These are phyloP conservation scores for Flaveria brownii DNA, from an alignment of 129 eudicot species.

Conservation along the genomic window DNA sequence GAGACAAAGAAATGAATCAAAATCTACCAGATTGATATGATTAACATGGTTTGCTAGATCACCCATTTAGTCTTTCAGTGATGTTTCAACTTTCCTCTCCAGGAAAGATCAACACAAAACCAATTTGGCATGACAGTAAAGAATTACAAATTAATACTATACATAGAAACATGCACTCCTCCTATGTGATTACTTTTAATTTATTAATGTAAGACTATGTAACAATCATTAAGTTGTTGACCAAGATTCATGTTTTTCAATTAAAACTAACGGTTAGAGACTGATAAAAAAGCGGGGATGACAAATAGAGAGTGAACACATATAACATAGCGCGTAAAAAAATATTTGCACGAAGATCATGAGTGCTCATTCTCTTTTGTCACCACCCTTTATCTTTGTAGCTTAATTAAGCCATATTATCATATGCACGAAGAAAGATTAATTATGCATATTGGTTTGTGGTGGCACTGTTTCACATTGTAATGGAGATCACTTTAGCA, in stretches of 20 bases:
- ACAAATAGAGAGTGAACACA: slow-evolving; percentile 22
- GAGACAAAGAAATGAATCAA: not conserved
- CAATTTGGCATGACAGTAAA: not conserved
- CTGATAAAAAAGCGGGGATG: not conserved
- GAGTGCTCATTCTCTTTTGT: slow-evolving; percentile 22
- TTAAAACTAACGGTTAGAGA: not conserved
- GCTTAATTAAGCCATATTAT: not conserved
- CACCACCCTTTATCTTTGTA: slow-evolving; percentile 1
- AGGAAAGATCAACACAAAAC: not conserved
- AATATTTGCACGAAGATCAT: slow-evolving; percentile 14
- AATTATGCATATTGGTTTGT: not conserved
- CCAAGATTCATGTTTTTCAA: not conserved
- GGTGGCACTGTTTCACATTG: not conserved
- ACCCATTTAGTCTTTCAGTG: not conserved
- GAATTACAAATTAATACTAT: not conserved
- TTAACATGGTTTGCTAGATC: not conserved
- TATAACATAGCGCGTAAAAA: slow-evolving; percentile 5
- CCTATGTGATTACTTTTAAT: too few species aligned
- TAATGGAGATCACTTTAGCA: not conserved
- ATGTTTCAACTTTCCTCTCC: not conserved
- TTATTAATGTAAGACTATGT: too few species aligned
- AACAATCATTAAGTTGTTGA: not conserved
- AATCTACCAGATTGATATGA: not conserved
- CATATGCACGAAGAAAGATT: not conserved
- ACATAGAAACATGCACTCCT: too few species aligned